phyloP scores from a whole-genome alignment of 2,329 filamentous ascomycete genomes.

The Pseudocercospora crystallina region DNA sequence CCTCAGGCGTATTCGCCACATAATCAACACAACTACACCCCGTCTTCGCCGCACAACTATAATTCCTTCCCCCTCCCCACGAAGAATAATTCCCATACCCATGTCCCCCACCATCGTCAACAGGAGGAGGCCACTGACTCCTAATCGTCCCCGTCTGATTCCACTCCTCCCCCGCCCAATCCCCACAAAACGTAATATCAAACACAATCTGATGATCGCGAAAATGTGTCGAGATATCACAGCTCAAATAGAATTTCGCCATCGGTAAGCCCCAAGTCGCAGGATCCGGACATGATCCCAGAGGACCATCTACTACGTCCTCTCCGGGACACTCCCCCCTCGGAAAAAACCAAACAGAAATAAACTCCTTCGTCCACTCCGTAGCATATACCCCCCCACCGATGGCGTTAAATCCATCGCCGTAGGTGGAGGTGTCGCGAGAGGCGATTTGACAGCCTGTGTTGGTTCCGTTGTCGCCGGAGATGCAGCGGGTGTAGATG shows the following conservation, averaged over 20 bases:
- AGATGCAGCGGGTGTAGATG: constrained; percentile 31
- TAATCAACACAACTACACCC: constrained; percentile 29
- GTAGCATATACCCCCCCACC: constrained; percentile 48
- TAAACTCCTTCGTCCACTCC: constrained; percentile 28
- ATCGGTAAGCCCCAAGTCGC: constrained; percentile 61
- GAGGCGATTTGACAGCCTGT: constrained; percentile 44
- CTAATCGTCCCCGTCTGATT: constrained; percentile 16
- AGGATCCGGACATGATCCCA: constrained; percentile 53
- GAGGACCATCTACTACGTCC: constrained; percentile 39
- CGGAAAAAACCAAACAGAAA: constrained; percentile 38
- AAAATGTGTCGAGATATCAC: constrained; percentile 37
- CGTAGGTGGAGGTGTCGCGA: constrained; percentile 45
- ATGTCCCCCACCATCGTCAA: too few species aligned
- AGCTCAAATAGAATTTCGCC: constrained; percentile 59
- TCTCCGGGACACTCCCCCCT: constrained; percentile 33
- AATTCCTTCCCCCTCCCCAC: background rate
- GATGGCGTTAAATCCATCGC: constrained; percentile 33
- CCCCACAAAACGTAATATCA: constrained; percentile 56
- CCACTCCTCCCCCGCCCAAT: constrained; percentile 38
- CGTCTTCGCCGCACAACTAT: constrained; percentile 33
- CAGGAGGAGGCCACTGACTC: background rate
- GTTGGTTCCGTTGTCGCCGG: constrained; percentile 42
- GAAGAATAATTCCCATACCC: too few species aligned
- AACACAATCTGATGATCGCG: constrained; percentile 54
- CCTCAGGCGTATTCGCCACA: constrained; percentile 34